Evolutionary conservation across 2,329 filamentous ascomycete species (phyloP).

Genomic region (Apiospora hydei): DNA sequence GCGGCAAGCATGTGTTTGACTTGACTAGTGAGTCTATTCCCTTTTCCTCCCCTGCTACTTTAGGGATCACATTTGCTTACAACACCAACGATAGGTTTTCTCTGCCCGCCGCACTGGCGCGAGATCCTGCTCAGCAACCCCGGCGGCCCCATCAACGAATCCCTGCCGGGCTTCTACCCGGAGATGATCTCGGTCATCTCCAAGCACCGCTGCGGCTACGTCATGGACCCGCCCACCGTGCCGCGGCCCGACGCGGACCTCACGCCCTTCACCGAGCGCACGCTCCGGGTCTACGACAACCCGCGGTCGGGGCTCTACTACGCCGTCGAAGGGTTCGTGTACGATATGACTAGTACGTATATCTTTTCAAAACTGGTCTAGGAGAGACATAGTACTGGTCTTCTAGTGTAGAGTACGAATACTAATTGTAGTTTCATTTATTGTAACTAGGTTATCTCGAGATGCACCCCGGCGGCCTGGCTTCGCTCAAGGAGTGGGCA

Average conservation of each 20-base stretch:
- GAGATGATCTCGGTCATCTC: neutral
- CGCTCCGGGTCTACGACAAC: conserved; percentile 1
- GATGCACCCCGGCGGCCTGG: neutral
- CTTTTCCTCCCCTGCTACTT: neutral
- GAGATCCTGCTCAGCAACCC: neutral
- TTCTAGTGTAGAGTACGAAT: neutral
- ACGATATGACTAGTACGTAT: neutral
- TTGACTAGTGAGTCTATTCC: conserved; percentile 2
- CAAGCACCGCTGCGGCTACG: neutral
- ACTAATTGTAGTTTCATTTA: neutral
- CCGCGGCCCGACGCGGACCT: neutral
- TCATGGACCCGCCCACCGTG: neutral
- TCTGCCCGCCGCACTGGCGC: neutral
- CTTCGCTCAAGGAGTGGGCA: neutral
- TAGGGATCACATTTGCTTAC: neutral
- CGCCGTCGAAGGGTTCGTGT: neutral
- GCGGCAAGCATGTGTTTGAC: neutral
- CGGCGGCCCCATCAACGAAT: neutral
- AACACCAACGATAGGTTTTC: neutral
- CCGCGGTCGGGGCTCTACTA: neutral
- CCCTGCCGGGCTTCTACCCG: neutral
- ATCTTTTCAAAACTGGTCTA: too few species aligned
- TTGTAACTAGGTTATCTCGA: neutral
- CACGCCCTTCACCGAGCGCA: neutral
- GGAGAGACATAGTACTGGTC: neutral